Percentiles rank a stretch among this genome's conserved stretches.
phyloP scores from a whole-genome alignment of 441 rosid genomes.

The Bruguiera hainesii region DNA sequence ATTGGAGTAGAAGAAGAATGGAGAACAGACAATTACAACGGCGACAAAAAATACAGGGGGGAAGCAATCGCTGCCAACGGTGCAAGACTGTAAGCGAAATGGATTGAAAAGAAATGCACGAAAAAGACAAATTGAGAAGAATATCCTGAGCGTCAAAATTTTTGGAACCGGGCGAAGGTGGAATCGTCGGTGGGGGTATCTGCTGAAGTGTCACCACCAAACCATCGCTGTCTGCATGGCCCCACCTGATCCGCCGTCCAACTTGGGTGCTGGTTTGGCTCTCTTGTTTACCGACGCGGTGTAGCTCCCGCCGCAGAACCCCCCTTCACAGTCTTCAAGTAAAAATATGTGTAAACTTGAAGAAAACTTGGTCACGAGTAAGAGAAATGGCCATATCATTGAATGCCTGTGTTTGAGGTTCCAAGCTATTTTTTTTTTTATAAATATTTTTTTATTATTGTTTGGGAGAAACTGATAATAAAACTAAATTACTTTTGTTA shows the following conservation, averaged over 20 bases:
- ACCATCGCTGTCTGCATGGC: conserved; percentile 26
- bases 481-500: too few relatives aligned
- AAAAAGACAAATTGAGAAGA: background rate
- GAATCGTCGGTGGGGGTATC: conserved; percentile 26
- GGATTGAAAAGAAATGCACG: too few relatives aligned
- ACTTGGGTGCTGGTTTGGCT: conserved; percentile 18
- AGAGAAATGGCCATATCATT: conserved; percentile 7
- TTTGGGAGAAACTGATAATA: too few relatives aligned
- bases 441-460: too few relatives aligned
- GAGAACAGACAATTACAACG: too few relatives aligned
- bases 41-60: too few relatives aligned
- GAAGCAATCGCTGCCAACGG: too few relatives aligned
- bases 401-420: too few relatives aligned
- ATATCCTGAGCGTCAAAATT: conserved; percentile 10
- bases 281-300: conserved; percentile 26
- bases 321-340: background rate
- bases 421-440: too few relatives aligned
- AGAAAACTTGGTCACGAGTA: background rate
- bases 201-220: conserved; percentile 15
- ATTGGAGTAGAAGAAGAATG: too few relatives aligned
- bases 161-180: background rate
- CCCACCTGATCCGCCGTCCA: conserved; percentile 5
- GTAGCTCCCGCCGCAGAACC: conserved; percentile 27
- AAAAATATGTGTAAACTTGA: background rate
- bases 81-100: too few relatives aligned